Evolutionary conservation across 441 rosid genomes (phyloP), one percentile per base, ranked within the genome.

Genomic region (Jatropha multifida): DNA sequence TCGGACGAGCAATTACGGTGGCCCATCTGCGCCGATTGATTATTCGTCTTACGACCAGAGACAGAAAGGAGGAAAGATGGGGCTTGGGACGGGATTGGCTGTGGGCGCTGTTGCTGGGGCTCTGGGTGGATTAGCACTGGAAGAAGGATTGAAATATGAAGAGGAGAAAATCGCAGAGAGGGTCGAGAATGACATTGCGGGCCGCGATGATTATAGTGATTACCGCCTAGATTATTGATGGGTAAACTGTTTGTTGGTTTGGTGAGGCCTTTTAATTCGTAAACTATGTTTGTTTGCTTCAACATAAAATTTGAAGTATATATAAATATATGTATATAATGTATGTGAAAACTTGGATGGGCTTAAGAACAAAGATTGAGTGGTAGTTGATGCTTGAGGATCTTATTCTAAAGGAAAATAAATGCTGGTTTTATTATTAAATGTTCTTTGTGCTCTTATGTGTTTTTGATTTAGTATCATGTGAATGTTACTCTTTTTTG

Each of bases 51-150:
- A 76, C 18, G 83, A 83, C 65, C 81, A 78, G 82, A 74, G 74
- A 74, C 78, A 76, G 64, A 77, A 69, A 48, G 77, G 78, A 44
- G 63, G 78, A n/a, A 80, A 76, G 60, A 23, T 61, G 52, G 78
- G 79, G 40, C 23, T 73, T 2, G 95, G 92, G 73, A 80, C 89
- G 37, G 98, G 94, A 49, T 68, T 93, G 72, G 94, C 93, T 23
- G 84, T 91, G 69, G 98, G 98, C 2, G 92, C 94, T 55, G 90
- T 83, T 52, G 95, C 89, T 1, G 95, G 95, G 13, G 86, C 20
- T 14, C 41, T 93, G 17, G 96, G 94, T 68, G 96, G 93, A 13
- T 56, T 93, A 0, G 96, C 94, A 2, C 61, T 90, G 74, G 81
- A 81, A 32, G 94, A 90, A 86, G 92, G 96, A 2, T 41, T 81